Evolutionary conservation across 108 stramenopile genomes (phyloP).

Genomic region (Seminavis robusta): DNA sequence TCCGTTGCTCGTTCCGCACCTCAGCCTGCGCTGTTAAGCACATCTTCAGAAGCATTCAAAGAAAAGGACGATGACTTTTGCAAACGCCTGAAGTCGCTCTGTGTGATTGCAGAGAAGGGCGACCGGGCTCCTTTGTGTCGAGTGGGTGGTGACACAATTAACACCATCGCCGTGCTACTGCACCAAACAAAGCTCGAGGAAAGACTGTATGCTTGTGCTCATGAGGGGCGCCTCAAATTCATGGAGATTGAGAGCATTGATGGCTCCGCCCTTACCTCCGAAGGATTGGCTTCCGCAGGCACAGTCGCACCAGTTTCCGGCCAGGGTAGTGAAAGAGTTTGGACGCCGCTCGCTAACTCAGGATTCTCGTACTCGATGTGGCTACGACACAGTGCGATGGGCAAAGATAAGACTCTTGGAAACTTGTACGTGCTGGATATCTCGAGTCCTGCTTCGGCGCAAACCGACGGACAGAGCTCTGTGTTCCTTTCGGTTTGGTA

Average conservation of each 20-base stretch:
- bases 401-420: slow-evolving; percentile 44
- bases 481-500: slow-evolving; percentile 78
- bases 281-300: slow-evolving; percentile 40
- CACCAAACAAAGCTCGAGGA: slow-evolving; percentile 77
- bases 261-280: slow-evolving; percentile 44
- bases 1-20: slow-evolving; percentile 32
- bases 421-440: slow-evolving; percentile 75
- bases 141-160: slow-evolving; percentile 78
- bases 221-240: slow-evolving; percentile 69
- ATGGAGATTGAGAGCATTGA: slow-evolving; percentile 75
- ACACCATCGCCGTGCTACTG: slow-evolving; percentile 69
- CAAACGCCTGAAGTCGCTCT: slow-evolving; percentile 63
- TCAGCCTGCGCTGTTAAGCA: slow-evolving; percentile 20
- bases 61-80: slow-evolving; percentile 63
- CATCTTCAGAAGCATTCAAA: slow-evolving; percentile 47
- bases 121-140: slow-evolving; percentile 64
- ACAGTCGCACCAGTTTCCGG: slow-evolving; percentile 37
- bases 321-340: slow-evolving; percentile 44
- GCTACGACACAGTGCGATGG: slow-evolving; percentile 56
- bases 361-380: slow-evolving; percentile 82
- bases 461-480: slow-evolving; percentile 24
- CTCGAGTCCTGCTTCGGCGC: slow-evolving; percentile 50
- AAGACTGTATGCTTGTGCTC: slow-evolving; percentile 68
- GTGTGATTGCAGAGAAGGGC: slow-evolving; percentile 67
- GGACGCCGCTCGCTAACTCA: slow-evolving; percentile 61